These are phyloP conservation scores for Tricholoma sp. DNA, from an alignment of 768 basidiomycete genomes.

Conservation along the genomic window DNA sequence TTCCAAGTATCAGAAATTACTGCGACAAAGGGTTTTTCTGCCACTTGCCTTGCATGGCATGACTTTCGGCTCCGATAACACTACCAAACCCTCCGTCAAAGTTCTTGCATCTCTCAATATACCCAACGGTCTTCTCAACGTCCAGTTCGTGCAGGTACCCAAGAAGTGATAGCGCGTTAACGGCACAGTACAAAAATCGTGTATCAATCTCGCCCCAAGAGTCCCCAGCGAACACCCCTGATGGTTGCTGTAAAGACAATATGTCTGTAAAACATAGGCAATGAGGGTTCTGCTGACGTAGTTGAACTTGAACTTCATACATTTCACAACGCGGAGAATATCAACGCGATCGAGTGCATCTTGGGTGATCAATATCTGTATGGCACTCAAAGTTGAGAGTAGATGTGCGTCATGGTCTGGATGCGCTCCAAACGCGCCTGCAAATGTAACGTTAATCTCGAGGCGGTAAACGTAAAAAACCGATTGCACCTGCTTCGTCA, in stretches of 20 bases:
- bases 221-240: constrained; percentile 90
- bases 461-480: constrained; percentile 1
- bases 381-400: constrained; percentile 80
- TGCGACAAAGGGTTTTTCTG: background rate
- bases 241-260: constrained; percentile 75
- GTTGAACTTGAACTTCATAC: constrained; percentile 34
- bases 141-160: constrained; percentile 69
- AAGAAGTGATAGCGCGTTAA: constrained; percentile 77
- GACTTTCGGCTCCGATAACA: constrained; percentile 82
- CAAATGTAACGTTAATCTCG: background rate
- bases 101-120: constrained; percentile 78
- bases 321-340: constrained; percentile 63
- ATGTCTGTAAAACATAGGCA: constrained; percentile 52
- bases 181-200: constrained; percentile 86
- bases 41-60: constrained; percentile 80
- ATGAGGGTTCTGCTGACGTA: background rate
- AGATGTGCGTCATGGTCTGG: constrained; percentile 92
- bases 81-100: constrained; percentile 96
- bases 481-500: constrained; percentile 65
- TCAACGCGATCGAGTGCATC: constrained; percentile 74
- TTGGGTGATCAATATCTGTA: constrained; percentile 87
- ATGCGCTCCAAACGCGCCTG: constrained; percentile 90
- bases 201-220: constrained; percentile 90
- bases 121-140: constrained; percentile 58
- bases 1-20: background rate